Percentiles rank a stretch among this genome's conserved stretches.
phyloP scores from a whole-genome alignment of 441 rosid species.

The Cnidoscolus chayamansa region DNA sequence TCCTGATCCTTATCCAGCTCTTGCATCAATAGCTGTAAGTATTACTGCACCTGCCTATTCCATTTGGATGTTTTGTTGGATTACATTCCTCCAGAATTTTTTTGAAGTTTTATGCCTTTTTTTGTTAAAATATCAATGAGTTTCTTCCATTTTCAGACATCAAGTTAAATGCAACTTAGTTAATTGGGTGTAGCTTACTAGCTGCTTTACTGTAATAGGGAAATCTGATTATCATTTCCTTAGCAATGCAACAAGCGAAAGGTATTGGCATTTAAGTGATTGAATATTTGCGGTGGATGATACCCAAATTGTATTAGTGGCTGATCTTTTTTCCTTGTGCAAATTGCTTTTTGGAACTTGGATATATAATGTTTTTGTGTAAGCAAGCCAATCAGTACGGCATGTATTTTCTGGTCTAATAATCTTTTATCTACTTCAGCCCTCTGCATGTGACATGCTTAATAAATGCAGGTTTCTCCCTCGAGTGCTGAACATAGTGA shows the following conservation, averaged over 20 bases:
- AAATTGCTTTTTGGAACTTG: neutral
- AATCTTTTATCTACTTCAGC: neutral
- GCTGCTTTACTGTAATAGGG: neutral
- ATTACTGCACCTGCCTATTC: conserved; percentile 16
- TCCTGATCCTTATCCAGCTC: conserved; percentile 96
- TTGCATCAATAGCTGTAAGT: conserved; percentile 89
- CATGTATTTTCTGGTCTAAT: neutral
- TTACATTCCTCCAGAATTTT: neutral
- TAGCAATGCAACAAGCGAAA: neutral
- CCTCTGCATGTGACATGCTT: neutral
- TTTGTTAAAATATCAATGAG: neutral
- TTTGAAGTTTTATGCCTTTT: neutral
- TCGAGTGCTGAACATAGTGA: neutral
- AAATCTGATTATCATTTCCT: neutral
- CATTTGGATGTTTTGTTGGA: conserved; percentile 2
- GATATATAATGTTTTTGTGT: neutral
- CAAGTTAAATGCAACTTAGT: neutral
- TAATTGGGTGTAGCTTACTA: neutral
- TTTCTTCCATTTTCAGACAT: neutral
- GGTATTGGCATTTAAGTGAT: neutral
- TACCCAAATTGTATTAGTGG: neutral
- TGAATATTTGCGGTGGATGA: neutral
- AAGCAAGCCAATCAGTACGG: neutral
- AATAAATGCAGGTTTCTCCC: neutral
- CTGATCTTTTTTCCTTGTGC: neutral